Base-by-base conservation (phyloP, 805 yeast species). In the Ogataea nitratoaversa region DNA sequence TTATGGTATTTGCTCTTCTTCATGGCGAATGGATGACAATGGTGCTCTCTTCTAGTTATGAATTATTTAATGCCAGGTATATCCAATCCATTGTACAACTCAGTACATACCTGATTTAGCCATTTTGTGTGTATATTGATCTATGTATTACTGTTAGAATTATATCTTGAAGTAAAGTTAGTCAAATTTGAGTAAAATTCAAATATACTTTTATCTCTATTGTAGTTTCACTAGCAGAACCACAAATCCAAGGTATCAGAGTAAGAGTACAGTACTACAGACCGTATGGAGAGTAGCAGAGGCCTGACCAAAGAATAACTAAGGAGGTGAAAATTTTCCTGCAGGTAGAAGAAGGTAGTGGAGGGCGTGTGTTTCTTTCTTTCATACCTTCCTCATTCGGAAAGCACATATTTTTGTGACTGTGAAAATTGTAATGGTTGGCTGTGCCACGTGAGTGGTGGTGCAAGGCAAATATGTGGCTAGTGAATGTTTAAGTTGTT, bases 71-170 rank as follows among this genome's bases (percentile, higher is more conserved):
- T n/a, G 5, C 30, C 14, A 27, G 30, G 30, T 27, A 27, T 29
- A 14, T 32, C 12, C 19, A 14, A 17, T 19, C 23, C 31, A 8
- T 24, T 5, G 17, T 19, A 8, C 16, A 11, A 23, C 17, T 17
- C 14, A 37, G n/a, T 42, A 76, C 82, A 70, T 76, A 76, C 82
- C 83, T 64, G 82, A 73, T 68, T 71, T 76, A 73, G 78, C 82
- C 83, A 78, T 78, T 70, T 57, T 56, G 53, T 47, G 36, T 48
- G 36, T 49, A 43, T 44, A n/a, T 24, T 41, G 37, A 34, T 34
- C 32, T 37, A 20, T 37, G 23, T 33, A 16, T 22, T 22, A 22
- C 25, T 22, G 11, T 22, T 8, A 8, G 25, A 22, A 22, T 7
- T 22, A n/a, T 22, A 22, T 22, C 25, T 22, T 22, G 25, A 22